phyloP scores from a whole-genome alignment of 2,329 filamentous ascomycete genomes.

The Chrysosporium queenslandicum region DNA sequence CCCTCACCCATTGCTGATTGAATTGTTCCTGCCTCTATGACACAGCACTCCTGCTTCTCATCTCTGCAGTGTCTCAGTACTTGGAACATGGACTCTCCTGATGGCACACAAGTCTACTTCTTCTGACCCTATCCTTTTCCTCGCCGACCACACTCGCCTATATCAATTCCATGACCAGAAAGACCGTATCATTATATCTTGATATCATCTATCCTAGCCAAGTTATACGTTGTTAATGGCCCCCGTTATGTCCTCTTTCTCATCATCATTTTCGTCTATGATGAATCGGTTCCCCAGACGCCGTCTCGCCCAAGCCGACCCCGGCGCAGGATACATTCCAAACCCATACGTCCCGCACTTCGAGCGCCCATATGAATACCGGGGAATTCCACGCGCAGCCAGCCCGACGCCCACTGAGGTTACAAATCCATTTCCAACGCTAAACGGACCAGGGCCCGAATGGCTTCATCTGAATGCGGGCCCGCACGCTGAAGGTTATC shows the following conservation, averaged over 20 bases:
- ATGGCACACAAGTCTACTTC: background rate
- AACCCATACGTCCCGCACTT: background rate
- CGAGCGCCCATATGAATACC: background rate
- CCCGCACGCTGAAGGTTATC: background rate
- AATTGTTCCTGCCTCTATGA: background rate
- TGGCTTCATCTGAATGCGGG: no score
- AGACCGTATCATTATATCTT: slow-evolving; percentile 1
- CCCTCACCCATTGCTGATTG: background rate
- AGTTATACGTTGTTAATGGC: background rate
- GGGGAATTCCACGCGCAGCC: background rate
- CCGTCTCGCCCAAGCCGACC: no score
- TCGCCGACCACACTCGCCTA: no score
- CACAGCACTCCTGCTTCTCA: background rate
- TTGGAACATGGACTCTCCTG: no score
- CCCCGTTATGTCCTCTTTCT: background rate
- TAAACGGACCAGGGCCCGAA: background rate
- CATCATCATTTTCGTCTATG: no score
- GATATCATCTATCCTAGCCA: background rate
- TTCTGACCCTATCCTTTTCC: background rate
- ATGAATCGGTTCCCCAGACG: no score
- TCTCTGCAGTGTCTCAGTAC: background rate
- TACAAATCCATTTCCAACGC: background rate
- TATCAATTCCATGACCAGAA: no score
- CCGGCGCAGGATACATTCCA: background rate
- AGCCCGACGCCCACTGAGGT: background rate